Evolutionary conservation across 1,284 basidiomycete genomes (phyloP).

Genomic region (Cryptococcus floricola): DNA sequence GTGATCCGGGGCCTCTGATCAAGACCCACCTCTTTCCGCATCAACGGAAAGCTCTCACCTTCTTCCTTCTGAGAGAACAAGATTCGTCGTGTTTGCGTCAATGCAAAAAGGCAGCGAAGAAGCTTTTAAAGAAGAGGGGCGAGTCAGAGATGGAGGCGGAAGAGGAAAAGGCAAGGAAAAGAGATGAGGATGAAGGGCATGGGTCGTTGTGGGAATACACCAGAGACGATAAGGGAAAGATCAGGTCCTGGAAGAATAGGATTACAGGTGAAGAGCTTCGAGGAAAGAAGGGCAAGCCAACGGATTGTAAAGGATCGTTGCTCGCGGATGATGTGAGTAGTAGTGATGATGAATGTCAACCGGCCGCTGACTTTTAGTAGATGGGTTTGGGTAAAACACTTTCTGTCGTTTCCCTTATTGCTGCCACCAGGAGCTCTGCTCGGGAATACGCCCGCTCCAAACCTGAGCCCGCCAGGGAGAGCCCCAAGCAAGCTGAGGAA

Average conservation of each 20-base stretch:
- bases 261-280: conserved; percentile 75
- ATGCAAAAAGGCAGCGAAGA: conserved; percentile 34
- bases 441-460: conserved; percentile 57
- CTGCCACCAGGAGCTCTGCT: conserved; percentile 73
- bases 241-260: conserved; percentile 69
- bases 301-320: conserved; percentile 82
- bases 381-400: conserved; percentile 99
- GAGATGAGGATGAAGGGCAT: conserved; percentile 26
- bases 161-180: conserved; percentile 14
- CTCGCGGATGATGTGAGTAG: conserved; percentile 82
- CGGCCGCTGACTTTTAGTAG: conserved; percentile 50
- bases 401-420: conserved; percentile 83
- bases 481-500: conserved; percentile 48
- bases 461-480: conserved; percentile 50
- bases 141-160: conserved; percentile 8
- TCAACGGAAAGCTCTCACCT: conserved; percentile 96
- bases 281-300: conserved; percentile 55
- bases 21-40: conserved; percentile 91
- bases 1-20: conserved; percentile 74
- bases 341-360: not conserved
- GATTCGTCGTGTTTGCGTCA: conserved; percentile 41
- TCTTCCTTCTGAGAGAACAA: conserved; percentile 85
- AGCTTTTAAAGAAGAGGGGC: conserved; percentile 25
- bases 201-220: conserved; percentile 43
- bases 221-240: conserved; percentile 55